These are phyloP conservation scores for Xylaria sp. DNA, from an alignment of 2,329 filamentous ascomycete species.

Conservation along the genomic window DNA sequence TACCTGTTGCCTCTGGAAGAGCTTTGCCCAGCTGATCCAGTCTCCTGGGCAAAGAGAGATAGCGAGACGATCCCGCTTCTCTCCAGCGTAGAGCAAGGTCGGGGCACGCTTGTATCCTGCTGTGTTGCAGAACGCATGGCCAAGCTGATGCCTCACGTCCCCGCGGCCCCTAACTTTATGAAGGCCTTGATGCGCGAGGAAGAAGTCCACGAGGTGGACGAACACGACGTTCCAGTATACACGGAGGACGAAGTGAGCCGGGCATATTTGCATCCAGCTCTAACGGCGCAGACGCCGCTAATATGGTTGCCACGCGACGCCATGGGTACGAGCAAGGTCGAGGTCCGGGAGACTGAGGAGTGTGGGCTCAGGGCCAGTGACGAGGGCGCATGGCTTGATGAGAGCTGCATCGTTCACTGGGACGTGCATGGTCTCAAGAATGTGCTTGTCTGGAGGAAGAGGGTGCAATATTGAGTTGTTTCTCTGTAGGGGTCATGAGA, in stretches of 20 bases:
- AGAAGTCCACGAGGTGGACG: slow-evolving; percentile 36
- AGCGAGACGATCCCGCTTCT: slow-evolving; percentile 46
- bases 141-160: slow-evolving; percentile 46
- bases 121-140: slow-evolving; percentile 39
- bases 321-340: slow-evolving; percentile 68
- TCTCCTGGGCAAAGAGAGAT: slow-evolving; percentile 30
- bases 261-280: slow-evolving; percentile 48
- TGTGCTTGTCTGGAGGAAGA: slow-evolving; percentile 47
- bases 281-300: slow-evolving; percentile 60
- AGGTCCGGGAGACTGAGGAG: slow-evolving; percentile 67
- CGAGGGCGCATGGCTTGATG: slow-evolving; percentile 68
- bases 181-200: slow-evolving; percentile 42
- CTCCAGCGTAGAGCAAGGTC: slow-evolving; percentile 45
- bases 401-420: slow-evolving; percentile 57
- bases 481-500: not conserved
- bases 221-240: slow-evolving; percentile 42
- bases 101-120: slow-evolving; percentile 39
- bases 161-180: slow-evolving; percentile 45
- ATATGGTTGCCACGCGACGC: slow-evolving; percentile 75
- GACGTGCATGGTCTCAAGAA: slow-evolving; percentile 41
- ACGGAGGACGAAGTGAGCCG: slow-evolving; percentile 45
- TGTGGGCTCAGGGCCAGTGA: slow-evolving; percentile 74
- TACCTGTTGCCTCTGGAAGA: slow-evolving; percentile 49
- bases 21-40: slow-evolving; percentile 44
- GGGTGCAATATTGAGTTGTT: slow-evolving; percentile 39